These are phyloP conservation scores for Prunus fruticosa DNA, from an alignment of 306 rosid genomes.

Conservation along the genomic window DNA sequence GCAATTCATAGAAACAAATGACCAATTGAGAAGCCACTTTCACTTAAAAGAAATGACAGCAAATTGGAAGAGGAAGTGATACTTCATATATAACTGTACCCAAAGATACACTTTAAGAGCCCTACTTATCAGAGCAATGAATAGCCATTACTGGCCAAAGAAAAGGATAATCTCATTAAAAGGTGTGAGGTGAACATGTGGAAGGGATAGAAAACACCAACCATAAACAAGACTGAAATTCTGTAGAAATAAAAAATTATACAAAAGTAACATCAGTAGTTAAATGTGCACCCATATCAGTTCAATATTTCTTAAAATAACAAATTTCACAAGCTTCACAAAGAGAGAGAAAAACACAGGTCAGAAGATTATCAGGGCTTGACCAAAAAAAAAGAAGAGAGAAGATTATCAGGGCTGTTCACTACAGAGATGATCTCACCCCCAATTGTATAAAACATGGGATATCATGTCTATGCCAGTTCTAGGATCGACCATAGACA, in stretches of 20 bases:
- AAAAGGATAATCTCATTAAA: background rate
- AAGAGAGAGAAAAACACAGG: background rate
- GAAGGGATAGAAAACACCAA: background rate
- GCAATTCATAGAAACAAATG: constrained; percentile 13
- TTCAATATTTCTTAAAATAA: too few species aligned
- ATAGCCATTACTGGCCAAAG: background rate
- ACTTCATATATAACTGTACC: background rate
- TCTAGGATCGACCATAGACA: constrained; percentile 93
- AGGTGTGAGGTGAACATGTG: background rate
- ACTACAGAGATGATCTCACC: constrained; percentile 52
- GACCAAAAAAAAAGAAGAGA: background rate
- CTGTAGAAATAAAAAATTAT: background rate
- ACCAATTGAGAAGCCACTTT: background rate
- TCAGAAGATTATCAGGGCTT: background rate
- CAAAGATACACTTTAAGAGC: background rate
- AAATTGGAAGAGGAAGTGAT: constrained; percentile 1
- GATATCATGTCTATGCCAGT: constrained; percentile 99
- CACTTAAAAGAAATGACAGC: background rate
- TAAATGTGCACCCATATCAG: background rate
- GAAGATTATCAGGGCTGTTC: background rate
- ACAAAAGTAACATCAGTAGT: background rate
- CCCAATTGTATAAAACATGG: constrained; percentile 86
- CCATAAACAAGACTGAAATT: background rate
- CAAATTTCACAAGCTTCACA: background rate
- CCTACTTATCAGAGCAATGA: background rate